Evolutionary conservation across 176 grass and related monocot species (phyloP), one percentile per base, ranked within the genome.

Genomic region (Paspalum vaginatum): DNA sequence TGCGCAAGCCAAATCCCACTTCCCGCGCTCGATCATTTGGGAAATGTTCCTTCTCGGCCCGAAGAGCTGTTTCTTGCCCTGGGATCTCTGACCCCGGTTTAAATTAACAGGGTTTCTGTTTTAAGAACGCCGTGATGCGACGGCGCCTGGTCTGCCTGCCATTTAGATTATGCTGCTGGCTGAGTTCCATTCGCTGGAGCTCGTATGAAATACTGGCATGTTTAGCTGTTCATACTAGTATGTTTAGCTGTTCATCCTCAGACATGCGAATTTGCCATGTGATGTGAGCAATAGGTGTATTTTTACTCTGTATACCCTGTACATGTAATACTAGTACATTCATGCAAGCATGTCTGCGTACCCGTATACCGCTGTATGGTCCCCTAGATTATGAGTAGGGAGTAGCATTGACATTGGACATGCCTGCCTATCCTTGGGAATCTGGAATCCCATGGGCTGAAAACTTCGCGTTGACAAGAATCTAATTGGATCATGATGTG

Each of bases 1-100:
- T n/a, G 41, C 32, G 8, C 78, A 78, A 22, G 83, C 83, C 59
- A 89, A 89, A 85, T 85, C 65, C 78, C 9, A 64, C 58, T 89
- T 89, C 18, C 52, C 75, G 7, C 68, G 60, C 72, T 38, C 32
- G 11, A 2, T 27, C 59, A 27, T 26, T 32, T 15, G 26, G 22
- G 40, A 38, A 20, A 16, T 41, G 76, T 11, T 55, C 12, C 59
- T 54, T 51, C 65, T 20, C 32, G 14, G 10, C 22, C 5, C 11
- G 67, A 74, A 79, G 73, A 84, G 82, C 75, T 83, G 43, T 52
- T 42, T 21, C 4, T 41, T 61, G 2, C 54, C 51, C 32, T 11
- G 69, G n/a, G 55, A 68, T 63, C 24, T 74, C 71, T 85, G 82
- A 77, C 70, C 69, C 81, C 72, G 65, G 62, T 48, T 71, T 57